phyloP scores from a whole-genome alignment of 352 stramenopile genomes.

The Globisporangium middletonii region DNA sequence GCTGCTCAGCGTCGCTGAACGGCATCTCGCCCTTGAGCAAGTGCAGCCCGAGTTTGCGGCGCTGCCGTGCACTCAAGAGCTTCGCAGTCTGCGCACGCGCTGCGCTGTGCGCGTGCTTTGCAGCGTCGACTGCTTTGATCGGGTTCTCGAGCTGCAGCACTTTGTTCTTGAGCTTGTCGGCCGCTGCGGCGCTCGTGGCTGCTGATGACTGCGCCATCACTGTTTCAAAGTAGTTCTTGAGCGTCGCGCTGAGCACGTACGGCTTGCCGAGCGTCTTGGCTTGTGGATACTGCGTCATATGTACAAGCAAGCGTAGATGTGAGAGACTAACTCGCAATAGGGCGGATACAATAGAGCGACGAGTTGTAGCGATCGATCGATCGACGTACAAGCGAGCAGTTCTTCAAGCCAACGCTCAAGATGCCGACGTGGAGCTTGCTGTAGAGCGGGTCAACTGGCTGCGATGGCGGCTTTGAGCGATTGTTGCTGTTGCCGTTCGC shows the following conservation, averaged over 20 bases:
- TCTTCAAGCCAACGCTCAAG: conserved; percentile 50
- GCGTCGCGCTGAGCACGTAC: conserved; percentile 20
- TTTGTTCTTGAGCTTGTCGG: conserved; percentile 73
- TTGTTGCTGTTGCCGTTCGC: conserved; percentile 7
- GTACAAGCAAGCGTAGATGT: not conserved
- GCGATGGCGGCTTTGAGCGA: conserved; percentile 8
- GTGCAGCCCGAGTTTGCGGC: conserved; percentile 47
- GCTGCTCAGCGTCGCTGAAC: conserved; percentile 45
- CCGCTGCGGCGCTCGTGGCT: conserved; percentile 7
- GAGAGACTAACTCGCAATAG: not conserved
- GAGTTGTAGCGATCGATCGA: not conserved
- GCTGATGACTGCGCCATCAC: conserved; percentile 4
- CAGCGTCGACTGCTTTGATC: conserved; percentile 31
- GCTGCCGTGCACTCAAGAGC: conserved; percentile 55
- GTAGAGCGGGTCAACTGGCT: conserved; percentile 41
- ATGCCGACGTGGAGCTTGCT: conserved; percentile 40
- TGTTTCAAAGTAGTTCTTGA: conserved; percentile 38
- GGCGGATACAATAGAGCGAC: not conserved
- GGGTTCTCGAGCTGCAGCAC: conserved; percentile 75
- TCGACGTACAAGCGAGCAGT: conserved; percentile 54
- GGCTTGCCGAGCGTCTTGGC: conserved; percentile 19
- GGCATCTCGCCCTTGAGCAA: conserved; percentile 41
- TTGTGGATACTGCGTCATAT: conserved; percentile 19
- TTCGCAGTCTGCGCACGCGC: conserved; percentile 44
- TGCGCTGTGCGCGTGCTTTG: conserved; percentile 21